Conservation (phyloP, 768 basidiomycete genomes). For the Daedaleopsis nitida region DNA sequence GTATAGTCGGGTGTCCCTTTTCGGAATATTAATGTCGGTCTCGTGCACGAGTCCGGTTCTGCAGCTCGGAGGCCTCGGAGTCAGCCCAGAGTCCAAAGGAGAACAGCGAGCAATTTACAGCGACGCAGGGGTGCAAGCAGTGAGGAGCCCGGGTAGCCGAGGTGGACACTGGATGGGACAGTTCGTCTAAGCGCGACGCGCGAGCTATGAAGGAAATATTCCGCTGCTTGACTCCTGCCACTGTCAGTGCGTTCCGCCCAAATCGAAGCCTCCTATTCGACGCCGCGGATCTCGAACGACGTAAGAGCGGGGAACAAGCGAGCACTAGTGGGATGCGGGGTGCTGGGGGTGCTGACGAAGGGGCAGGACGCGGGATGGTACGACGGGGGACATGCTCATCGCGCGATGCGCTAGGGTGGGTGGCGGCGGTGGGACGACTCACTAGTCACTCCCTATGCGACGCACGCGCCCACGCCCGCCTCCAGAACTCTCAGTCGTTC, state of each 20-base stretch:
- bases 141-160: constrained; percentile 13
- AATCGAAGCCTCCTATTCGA: background rate
- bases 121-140: background rate
- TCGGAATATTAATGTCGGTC: background rate
- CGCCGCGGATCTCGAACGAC: background rate
- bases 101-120: background rate
- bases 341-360: background rate
- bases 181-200: background rate
- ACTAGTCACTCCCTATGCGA: background rate
- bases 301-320: background rate
- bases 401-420: constrained; percentile 8
- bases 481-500: background rate
- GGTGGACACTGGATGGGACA: constrained; percentile 11
- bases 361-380: background rate
- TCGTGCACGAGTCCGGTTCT: background rate
- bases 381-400: background rate
- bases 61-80: background rate
- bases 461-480: constrained; percentile 6
- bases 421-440: constrained; percentile 15
- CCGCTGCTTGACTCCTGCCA: background rate
- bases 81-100: background rate
- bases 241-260: background rate
- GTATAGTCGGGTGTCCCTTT: background rate
- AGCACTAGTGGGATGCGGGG: background rate
- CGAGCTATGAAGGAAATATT: background rate